phyloP scores from a whole-genome alignment of 768 basidiomycete genomes.

The Austroboletus eburneus region DNA sequence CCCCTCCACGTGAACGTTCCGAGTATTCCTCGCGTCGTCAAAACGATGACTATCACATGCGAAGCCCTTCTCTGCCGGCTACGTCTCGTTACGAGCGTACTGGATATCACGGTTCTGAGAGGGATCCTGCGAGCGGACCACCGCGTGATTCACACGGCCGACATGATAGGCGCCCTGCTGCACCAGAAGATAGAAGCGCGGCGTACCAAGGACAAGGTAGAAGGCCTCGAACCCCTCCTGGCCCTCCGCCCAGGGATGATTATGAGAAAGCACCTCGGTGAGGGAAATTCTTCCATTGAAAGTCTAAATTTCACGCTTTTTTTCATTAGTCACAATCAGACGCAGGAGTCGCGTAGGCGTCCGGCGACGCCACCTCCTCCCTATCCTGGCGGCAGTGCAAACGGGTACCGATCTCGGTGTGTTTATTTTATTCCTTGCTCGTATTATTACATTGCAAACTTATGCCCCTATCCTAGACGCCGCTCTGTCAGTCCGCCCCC shows the following conservation, averaged over 20 bases:
- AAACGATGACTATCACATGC: conserved; percentile 63
- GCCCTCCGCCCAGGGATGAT: conserved; percentile 55
- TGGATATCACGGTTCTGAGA: conserved; percentile 29
- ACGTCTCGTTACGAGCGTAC: conserved; percentile 55
- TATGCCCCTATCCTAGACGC: conserved; percentile 39
- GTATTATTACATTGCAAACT: neutral
- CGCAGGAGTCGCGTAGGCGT: conserved; percentile 41
- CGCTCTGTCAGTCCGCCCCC: conserved; percentile 68
- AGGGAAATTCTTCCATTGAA: conserved; percentile 7
- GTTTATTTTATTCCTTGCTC: conserved; percentile 2
- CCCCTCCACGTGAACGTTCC: conserved; percentile 62
- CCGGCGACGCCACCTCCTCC: conserved; percentile 51
- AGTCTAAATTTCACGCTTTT: neutral
- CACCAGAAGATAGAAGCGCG: conserved; percentile 40
- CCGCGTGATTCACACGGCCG: conserved; percentile 55
- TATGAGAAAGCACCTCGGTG: conserved; percentile 62
- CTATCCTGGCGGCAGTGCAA: conserved; percentile 42
- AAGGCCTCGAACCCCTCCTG: conserved; percentile 51
- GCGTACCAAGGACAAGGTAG: conserved; percentile 44
- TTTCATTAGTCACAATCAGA: conserved; percentile 14
- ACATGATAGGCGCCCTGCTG: conserved; percentile 46
- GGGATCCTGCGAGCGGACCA: conserved; percentile 43
- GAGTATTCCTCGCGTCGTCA: conserved; percentile 62
- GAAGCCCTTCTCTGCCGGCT: conserved; percentile 44
- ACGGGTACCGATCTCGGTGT: conserved; percentile 42